phyloP scores from a whole-genome alignment of 2,329 filamentous ascomycete species.

The Scedosporium apiospermum region DNA sequence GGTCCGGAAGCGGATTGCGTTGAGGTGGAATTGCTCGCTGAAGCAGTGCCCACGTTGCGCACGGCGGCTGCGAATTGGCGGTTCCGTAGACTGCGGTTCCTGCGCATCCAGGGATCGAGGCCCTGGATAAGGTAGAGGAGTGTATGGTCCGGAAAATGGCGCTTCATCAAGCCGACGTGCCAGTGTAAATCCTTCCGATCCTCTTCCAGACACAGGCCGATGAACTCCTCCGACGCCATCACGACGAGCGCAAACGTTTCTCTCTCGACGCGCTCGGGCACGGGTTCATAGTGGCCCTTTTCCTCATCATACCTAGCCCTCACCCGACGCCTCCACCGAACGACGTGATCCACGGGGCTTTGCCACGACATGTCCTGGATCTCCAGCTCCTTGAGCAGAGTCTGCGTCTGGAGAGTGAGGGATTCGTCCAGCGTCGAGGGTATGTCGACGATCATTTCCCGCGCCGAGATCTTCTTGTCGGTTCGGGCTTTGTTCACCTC shows the following conservation, averaged over 20 bases:
- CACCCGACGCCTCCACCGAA: constrained; percentile 63
- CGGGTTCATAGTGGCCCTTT: constrained; percentile 55
- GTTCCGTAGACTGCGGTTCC: constrained; percentile 59
- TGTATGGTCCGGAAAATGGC: constrained; percentile 39
- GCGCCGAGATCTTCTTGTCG: constrained; percentile 63
- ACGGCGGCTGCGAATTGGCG: constrained; percentile 59
- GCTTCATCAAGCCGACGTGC: constrained; percentile 48
- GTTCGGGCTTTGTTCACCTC: constrained; percentile 65
- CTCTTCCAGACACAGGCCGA: constrained; percentile 42
- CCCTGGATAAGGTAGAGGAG: constrained; percentile 67
- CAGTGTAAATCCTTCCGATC: constrained; percentile 43
- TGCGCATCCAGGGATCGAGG: constrained; percentile 54
- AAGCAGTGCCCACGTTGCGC: constrained; percentile 25
- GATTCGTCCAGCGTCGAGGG: constrained; percentile 43
- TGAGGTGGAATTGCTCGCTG: constrained; percentile 12
- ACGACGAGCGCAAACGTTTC: constrained; percentile 56
- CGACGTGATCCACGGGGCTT: constrained; percentile 38
- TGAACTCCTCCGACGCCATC: constrained; percentile 55
- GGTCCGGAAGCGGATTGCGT: constrained; percentile 14
- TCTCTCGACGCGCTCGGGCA: constrained; percentile 35
- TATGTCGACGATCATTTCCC: constrained; percentile 71
- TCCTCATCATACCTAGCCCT: constrained; percentile 52
- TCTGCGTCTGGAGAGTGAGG: constrained; percentile 34
- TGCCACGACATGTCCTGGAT: constrained; percentile 36
- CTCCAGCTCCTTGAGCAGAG: constrained; percentile 39